These are phyloP conservation scores for Erythrobasidium yunnanense DNA, from an alignment of 768 basidiomycete species.

Conservation along the genomic window DNA sequence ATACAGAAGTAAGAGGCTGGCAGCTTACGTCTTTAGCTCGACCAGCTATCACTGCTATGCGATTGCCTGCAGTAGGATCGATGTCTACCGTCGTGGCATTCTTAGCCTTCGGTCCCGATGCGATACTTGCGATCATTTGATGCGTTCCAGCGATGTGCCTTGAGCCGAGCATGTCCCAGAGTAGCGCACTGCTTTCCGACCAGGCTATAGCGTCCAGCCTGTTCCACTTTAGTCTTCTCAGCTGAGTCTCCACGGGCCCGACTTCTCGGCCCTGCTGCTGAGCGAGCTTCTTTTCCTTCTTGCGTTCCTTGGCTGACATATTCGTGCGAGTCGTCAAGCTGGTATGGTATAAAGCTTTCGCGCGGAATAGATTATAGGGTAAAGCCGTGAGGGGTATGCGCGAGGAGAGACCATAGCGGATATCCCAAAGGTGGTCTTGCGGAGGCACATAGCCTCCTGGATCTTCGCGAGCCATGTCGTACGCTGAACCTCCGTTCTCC, in stretches of 20 bases:
- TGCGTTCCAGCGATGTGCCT: neutral
- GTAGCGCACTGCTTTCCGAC: constrained; percentile 3
- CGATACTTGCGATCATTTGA: too few relatives aligned
- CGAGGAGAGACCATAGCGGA: constrained; percentile 3
- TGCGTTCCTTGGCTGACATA: constrained; percentile 11
- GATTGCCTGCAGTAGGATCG: neutral
- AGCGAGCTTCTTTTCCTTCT: constrained; percentile 16
- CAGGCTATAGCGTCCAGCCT: constrained; percentile 7
- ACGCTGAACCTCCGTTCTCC: neutral
- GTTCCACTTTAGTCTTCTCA: constrained; percentile 12
- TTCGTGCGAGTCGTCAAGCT: neutral
- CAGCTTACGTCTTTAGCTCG: neutral
- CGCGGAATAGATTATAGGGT: neutral
- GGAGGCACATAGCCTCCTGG: constrained; percentile 11
- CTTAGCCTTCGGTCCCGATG: too few relatives aligned
- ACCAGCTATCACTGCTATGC: neutral
- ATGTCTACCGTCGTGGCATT: neutral
- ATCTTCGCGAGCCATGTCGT: constrained; percentile 6
- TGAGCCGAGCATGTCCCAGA: constrained; percentile 12
- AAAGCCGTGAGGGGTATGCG: constrained; percentile 5
- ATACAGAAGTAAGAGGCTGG: neutral
- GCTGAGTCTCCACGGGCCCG: constrained; percentile 6
- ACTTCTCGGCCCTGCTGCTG: constrained; percentile 2
- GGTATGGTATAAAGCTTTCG: constrained; percentile 7
- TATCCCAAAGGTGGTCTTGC: constrained; percentile 12